Percentiles rank a stretch among this genome's conserved stretches.
Conservation (phyloP, 2,329 filamentous ascomycete species). For the Sporothrix schenckii region DNA sequence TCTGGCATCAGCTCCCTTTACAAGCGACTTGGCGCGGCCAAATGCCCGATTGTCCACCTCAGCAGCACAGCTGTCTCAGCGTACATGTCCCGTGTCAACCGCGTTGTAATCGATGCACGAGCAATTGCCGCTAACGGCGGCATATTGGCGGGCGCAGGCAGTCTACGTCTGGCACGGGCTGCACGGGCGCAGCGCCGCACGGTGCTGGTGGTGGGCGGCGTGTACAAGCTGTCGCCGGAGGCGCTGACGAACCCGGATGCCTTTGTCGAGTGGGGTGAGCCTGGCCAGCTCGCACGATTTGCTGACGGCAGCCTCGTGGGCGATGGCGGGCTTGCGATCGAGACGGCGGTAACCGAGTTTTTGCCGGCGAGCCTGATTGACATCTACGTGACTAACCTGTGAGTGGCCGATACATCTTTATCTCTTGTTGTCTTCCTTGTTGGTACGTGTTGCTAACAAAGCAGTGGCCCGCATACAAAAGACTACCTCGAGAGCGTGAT, state of each 20-base stretch:
- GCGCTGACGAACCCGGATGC: conserved; percentile 81
- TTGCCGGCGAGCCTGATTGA: conserved; percentile 75
- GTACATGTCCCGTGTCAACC: conserved; percentile 93
- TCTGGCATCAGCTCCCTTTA: conserved; percentile 59
- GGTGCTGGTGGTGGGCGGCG: conserved; percentile 84
- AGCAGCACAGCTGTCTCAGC: conserved; percentile 85
- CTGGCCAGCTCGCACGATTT: conserved; percentile 74
- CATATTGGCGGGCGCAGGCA: conserved; percentile 81
- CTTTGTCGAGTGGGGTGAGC: conserved; percentile 83
- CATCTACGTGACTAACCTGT: conserved; percentile 82
- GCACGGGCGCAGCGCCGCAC: conserved; percentile 80
- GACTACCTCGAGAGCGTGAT: conserved; percentile 40
- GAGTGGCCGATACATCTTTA: not conserved
- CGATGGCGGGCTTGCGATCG: conserved; percentile 69
- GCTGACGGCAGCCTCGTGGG: conserved; percentile 74
- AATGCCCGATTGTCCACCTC: conserved; percentile 81
- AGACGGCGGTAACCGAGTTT: conserved; percentile 80
- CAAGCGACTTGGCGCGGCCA: conserved; percentile 75
- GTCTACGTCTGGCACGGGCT: conserved; percentile 78
- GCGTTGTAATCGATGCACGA: conserved; percentile 87
- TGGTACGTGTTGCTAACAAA: not conserved
- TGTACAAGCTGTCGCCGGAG: conserved; percentile 92
- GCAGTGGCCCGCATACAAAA: conserved; percentile 42
- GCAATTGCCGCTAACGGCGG: conserved; percentile 87
- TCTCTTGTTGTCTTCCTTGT: conserved; percentile 44